phyloP scores from a whole-genome alignment of 2,329 filamentous ascomycete species.

The Exophiala calicioides region DNA sequence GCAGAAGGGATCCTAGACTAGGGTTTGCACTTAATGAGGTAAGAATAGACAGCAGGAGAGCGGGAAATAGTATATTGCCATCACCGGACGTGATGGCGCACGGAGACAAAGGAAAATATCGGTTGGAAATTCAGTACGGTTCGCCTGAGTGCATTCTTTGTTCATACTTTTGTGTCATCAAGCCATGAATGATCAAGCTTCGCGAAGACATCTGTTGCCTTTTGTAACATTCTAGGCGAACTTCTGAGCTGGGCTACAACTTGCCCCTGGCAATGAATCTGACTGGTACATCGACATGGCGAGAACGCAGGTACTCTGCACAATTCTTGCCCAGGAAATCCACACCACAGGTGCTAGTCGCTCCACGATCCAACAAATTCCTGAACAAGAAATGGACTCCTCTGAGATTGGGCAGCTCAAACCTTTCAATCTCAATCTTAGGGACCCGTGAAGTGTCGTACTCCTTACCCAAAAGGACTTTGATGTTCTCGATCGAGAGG shows the following conservation, averaged over 20 bases:
- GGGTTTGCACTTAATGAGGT: too few species aligned
- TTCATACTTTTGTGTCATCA: too few species aligned
- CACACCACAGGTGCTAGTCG: slow-evolving; percentile 38
- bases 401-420: slow-evolving; percentile 48
- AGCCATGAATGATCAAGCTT: too few species aligned
- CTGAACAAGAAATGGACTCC: slow-evolving; percentile 44
- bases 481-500: slow-evolving; percentile 28
- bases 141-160: too few species aligned
- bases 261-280: slow-evolving; percentile 34
- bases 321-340: slow-evolving; percentile 45
- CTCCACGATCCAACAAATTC: slow-evolving; percentile 42
- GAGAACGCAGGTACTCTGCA: slow-evolving; percentile 40
- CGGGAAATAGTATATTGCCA: too few species aligned
- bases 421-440: slow-evolving; percentile 44
- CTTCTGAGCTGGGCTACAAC: slow-evolving; percentile 5
- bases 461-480: slow-evolving; percentile 41
- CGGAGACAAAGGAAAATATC: too few species aligned
- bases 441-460: slow-evolving; percentile 33
- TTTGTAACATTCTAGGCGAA: not conserved
- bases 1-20: too few species aligned
- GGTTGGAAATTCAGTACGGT: too few species aligned
- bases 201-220: too few species aligned
- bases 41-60: too few species aligned
- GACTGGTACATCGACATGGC: slow-evolving; percentile 40
- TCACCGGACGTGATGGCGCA: too few species aligned